phyloP scores from a whole-genome alignment of 768 basidiomycete species.

The Naganishia friedmannii region DNA sequence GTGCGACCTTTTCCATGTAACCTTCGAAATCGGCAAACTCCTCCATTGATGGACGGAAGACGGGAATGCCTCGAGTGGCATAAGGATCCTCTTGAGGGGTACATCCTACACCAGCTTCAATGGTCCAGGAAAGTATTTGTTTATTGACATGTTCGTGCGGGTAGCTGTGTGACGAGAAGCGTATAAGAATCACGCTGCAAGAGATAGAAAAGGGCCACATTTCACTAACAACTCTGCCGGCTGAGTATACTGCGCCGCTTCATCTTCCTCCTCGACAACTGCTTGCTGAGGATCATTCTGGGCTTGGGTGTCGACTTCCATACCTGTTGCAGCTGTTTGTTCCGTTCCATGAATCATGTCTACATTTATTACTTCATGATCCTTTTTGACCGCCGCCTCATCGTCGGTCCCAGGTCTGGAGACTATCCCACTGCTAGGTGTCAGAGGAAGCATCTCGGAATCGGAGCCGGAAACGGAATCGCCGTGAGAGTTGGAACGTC shows the following conservation, averaged over 20 bases:
- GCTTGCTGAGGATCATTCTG: neutral
- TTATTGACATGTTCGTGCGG: slow-evolving; percentile 42
- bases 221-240: slow-evolving; percentile 35
- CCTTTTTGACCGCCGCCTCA: neutral
- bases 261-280: slow-evolving; percentile 7
- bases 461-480: slow-evolving; percentile 5
- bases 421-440: slow-evolving; percentile 21
- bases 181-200: neutral
- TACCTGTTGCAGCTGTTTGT: neutral
- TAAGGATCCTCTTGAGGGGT: slow-evolving; percentile 51
- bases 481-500: slow-evolving; percentile 1
- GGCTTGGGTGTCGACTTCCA: neutral
- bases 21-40: slow-evolving; percentile 86
- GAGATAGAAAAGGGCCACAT: neutral
- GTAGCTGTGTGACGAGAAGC: slow-evolving; percentile 38
- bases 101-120: slow-evolving; percentile 29
- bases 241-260: slow-evolving; percentile 30
- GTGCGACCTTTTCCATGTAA: slow-evolving; percentile 79
- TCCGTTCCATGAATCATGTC: slow-evolving; percentile 5
- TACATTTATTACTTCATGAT: neutral
- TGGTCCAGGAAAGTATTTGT: slow-evolving; percentile 17
- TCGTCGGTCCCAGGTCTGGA: neutral
- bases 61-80: slow-evolving; percentile 70
- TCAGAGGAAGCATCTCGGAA: slow-evolving; percentile 1
- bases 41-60: slow-evolving; percentile 89